These are phyloP conservation scores for Fusarium sp. DNA, from an alignment of 2,329 filamentous ascomycete species.

Conservation along the genomic window DNA sequence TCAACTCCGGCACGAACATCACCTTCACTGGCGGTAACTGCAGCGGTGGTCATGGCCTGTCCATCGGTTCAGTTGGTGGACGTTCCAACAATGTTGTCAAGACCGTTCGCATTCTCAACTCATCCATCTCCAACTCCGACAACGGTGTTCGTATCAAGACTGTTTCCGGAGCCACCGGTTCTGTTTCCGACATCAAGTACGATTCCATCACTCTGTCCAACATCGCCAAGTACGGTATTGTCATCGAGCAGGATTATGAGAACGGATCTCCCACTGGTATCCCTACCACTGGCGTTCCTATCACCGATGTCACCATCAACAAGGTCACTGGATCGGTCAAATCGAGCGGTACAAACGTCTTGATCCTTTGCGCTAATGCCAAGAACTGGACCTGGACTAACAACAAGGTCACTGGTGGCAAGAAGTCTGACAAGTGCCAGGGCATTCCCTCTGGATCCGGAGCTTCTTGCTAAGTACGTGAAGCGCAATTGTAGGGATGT, in stretches of 20 bases:
- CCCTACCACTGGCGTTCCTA: conserved; percentile 63
- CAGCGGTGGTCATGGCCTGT: conserved; percentile 58
- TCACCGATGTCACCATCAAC: conserved; percentile 60
- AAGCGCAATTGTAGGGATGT: neutral
- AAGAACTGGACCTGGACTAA: conserved; percentile 64
- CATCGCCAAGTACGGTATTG: conserved; percentile 55
- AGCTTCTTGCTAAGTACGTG: conserved; percentile 36
- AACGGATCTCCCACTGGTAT: conserved; percentile 59
- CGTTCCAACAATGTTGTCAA: conserved; percentile 64
- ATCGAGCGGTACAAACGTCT: conserved; percentile 55
- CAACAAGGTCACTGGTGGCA: conserved; percentile 63
- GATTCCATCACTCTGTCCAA: conserved; percentile 55
- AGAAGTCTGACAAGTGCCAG: conserved; percentile 48
- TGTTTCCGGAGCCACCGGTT: conserved; percentile 57
- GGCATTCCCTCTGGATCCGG: conserved; percentile 43
- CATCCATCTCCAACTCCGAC: conserved; percentile 61
- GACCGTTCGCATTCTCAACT: conserved; percentile 61
- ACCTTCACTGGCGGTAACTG: conserved; percentile 58
- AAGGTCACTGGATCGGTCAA: conserved; percentile 58
- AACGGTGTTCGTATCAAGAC: conserved; percentile 66
- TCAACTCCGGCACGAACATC: conserved; percentile 65
- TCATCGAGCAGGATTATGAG: conserved; percentile 59
- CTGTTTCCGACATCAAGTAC: conserved; percentile 58
- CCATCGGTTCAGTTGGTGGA: conserved; percentile 59
- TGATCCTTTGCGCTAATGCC: conserved; percentile 65